These are phyloP conservation scores for Ligustrum vulgare DNA, from an alignment of 257 asterid genomes.

Conservation along the genomic window DNA sequence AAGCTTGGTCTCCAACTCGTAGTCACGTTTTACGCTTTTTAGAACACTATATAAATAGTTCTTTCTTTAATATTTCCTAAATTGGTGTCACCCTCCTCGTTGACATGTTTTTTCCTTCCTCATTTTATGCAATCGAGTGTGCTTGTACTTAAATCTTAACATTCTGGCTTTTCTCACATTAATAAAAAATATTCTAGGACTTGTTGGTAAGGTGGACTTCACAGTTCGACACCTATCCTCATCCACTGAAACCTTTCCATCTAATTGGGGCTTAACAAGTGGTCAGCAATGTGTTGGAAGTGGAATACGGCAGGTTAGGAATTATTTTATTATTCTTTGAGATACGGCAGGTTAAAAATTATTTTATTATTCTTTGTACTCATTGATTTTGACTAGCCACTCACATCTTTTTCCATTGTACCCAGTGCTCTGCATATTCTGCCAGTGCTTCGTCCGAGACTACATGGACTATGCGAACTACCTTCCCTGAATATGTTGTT, in stretches of 20 bases:
- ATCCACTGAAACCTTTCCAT: constrained; percentile 60
- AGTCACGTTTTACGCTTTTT: too few species aligned
- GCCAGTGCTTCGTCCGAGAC: constrained; percentile 83
- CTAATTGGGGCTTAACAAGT: constrained; percentile 53
- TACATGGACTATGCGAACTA: constrained; percentile 90
- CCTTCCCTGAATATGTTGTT: constrained; percentile 97
- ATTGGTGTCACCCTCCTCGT: neutral
- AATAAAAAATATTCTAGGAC: constrained; percentile 41
- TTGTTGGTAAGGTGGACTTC: constrained; percentile 92
- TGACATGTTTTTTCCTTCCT: neutral
- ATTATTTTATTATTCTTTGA: constrained; percentile 4
- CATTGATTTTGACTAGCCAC: constrained; percentile 25
- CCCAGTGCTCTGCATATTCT: constrained; percentile 80
- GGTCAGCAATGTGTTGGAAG: constrained; percentile 74
- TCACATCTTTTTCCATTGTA: constrained; percentile 11
- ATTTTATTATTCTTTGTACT: constrained; percentile 5
- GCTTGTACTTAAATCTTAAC: neutral
- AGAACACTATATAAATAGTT: too few species aligned
- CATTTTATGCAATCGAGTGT: neutral
- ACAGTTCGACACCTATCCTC: constrained; percentile 94
- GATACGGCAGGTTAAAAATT: constrained; percentile 58
- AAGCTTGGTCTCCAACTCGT: too few species aligned
- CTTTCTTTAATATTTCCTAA: neutral
- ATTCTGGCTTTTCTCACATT: neutral
- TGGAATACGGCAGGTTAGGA: constrained; percentile 65